These are phyloP conservation scores for Phytophthora podocarpi DNA, from an alignment of 352 stramenopile species.

Conservation along the genomic window DNA sequence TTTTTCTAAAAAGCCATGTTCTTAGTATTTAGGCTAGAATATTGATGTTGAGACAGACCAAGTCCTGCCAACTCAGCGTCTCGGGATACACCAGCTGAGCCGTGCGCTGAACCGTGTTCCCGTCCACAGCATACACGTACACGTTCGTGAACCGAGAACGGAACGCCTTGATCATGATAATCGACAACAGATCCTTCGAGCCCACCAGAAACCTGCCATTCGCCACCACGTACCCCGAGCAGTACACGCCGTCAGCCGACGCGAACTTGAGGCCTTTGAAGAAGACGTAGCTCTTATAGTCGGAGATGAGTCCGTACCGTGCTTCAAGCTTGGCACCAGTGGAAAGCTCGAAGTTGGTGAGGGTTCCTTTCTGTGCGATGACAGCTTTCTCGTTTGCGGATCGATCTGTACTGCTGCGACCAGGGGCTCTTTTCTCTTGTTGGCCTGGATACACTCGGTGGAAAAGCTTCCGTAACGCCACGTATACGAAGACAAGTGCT, in stretches of 20 bases:
- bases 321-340: slow-evolving; percentile 31
- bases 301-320: slow-evolving; percentile 33
- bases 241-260: slow-evolving; percentile 45
- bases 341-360: slow-evolving; percentile 36
- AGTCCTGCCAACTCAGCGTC: slow-evolving; percentile 38
- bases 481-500: slow-evolving; percentile 14
- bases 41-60: slow-evolving; percentile 38
- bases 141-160: slow-evolving; percentile 43
- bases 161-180: slow-evolving; percentile 47
- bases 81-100: slow-evolving; percentile 38
- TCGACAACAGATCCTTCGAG: slow-evolving; percentile 36
- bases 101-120: slow-evolving; percentile 35
- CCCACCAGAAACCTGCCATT: slow-evolving; percentile 44
- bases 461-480: slow-evolving; percentile 24
- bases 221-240: slow-evolving; percentile 43
- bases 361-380: slow-evolving; percentile 24
- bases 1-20: too few relatives aligned
- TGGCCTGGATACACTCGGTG: slow-evolving; percentile 22
- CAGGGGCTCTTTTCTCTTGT: not conserved
- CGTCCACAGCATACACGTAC: slow-evolving; percentile 38
- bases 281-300: slow-evolving; percentile 43
- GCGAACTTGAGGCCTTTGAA: slow-evolving; percentile 47
- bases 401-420: slow-evolving; percentile 13
- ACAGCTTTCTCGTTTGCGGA: slow-evolving; percentile 27
- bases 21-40: slow-evolving; percentile 25